Percentiles rank a stretch among this genome's conserved stretches.
phyloP scores from a whole-genome alignment of 1,284 basidiomycete species.

The Phylloboletellus chloephorus region DNA sequence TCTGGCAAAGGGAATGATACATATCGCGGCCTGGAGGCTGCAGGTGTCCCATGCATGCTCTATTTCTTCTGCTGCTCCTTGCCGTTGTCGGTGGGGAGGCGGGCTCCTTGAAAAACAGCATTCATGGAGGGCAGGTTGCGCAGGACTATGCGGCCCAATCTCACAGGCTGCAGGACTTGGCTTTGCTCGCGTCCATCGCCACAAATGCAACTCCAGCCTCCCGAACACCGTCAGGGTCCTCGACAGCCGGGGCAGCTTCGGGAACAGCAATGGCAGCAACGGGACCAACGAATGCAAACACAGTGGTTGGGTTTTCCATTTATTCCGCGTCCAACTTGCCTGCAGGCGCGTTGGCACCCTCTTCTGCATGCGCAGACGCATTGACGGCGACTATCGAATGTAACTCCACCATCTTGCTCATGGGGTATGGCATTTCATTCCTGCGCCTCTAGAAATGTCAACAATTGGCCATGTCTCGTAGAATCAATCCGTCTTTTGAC shows the following conservation, averaged over 20 bases:
- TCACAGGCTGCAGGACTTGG: slow-evolving; percentile 1
- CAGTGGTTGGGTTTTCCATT: not conserved
- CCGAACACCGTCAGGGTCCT: too few relatives aligned
- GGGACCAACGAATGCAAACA: not conserved
- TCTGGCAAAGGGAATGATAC: too few relatives aligned
- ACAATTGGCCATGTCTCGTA: not conserved
- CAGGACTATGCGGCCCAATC: not conserved
- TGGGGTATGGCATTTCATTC: not conserved
- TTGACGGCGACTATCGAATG: not conserved
- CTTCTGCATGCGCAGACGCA: not conserved
- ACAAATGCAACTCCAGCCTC: too few relatives aligned
- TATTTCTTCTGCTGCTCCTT: not conserved
- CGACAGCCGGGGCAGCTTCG: not conserved
- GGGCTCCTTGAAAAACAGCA: not conserved
- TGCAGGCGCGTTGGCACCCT: not conserved
- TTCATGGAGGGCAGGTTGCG: slow-evolving; percentile 1
- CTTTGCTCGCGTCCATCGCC: too few relatives aligned
- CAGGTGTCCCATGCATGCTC: not conserved
- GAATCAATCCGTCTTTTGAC: not conserved
- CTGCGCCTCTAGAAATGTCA: too few relatives aligned
- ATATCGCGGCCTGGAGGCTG: too few relatives aligned
- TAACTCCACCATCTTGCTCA: slow-evolving; percentile 1
- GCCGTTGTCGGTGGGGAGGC: not conserved
- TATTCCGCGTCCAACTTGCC: slow-evolving; percentile 3
- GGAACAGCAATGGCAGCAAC: not conserved